Percentiles rank a stretch among this genome's conserved stretches.
phyloP scores from a whole-genome alignment of 495 filamentous ascomycete genomes.

The Amphirosellinia nigrospora region DNA sequence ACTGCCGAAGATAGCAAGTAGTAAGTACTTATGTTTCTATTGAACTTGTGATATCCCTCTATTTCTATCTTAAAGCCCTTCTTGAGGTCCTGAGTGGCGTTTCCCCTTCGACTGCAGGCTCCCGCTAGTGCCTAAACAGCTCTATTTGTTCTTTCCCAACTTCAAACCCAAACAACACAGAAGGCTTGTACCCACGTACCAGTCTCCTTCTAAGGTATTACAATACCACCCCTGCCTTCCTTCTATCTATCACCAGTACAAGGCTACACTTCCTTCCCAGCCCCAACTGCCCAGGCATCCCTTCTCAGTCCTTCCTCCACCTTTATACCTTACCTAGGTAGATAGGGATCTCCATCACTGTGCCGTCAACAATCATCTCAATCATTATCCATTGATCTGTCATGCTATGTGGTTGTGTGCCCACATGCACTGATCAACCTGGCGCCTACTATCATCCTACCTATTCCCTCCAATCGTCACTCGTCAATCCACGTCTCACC shows the following conservation, averaged over 20 bases:
- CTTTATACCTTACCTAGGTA: too few species aligned
- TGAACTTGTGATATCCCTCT: not conserved
- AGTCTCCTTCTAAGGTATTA: not conserved
- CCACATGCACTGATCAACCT: not conserved
- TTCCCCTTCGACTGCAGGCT: not conserved
- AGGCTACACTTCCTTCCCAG: not conserved
- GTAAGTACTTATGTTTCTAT: not conserved
- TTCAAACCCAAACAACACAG: not conserved
- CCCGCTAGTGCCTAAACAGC: not conserved
- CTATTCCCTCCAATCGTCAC: not conserved
- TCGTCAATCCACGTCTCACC: not conserved
- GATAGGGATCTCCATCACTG: too few species aligned
- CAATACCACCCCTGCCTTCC: not conserved
- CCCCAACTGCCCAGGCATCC: not conserved
- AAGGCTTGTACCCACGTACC: conserved; percentile 8
- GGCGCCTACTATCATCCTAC: not conserved
- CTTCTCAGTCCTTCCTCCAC: not conserved
- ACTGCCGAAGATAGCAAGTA: too few species aligned
- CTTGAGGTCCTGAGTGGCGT: not conserved
- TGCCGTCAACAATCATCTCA: conserved; percentile 1
- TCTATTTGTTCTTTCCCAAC: conserved; percentile 6
- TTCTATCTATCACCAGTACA: not conserved
- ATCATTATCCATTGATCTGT: not conserved
- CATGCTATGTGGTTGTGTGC: not conserved
- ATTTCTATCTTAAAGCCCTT: not conserved